Percentiles rank a stretch among this genome's conserved stretches.
Evolutionary conservation across 108 stramenopile genomes (phyloP).

Genomic region (Cyclotella atomus): DNA sequence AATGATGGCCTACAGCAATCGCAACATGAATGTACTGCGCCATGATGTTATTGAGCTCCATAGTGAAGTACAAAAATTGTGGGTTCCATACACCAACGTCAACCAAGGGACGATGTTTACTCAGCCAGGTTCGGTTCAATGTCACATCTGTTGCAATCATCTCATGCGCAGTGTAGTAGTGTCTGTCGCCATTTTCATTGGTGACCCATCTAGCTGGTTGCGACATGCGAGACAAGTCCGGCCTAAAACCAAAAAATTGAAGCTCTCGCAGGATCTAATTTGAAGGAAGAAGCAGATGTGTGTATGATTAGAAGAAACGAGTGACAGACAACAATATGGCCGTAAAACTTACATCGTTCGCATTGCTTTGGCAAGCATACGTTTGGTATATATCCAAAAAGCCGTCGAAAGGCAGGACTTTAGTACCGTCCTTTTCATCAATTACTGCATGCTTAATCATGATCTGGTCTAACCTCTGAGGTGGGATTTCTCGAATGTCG

Average conservation of each 20-base stretch:
- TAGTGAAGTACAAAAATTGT: constrained; percentile 33
- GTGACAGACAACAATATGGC: constrained; percentile 1
- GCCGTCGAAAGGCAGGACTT: constrained; percentile 77
- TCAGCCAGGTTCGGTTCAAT: constrained; percentile 22
- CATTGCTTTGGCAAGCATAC: constrained; percentile 57
- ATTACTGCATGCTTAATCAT: constrained; percentile 49
- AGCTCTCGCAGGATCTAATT: constrained; percentile 67
- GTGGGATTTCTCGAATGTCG: constrained; percentile 62
- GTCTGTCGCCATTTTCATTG: constrained; percentile 39
- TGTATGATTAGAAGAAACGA: background rate
- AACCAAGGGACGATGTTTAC: constrained; percentile 45
- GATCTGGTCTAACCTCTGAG: constrained; percentile 81
- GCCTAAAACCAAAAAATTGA: constrained; percentile 80
- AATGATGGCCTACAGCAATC: constrained; percentile 39
- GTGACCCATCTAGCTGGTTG: constrained; percentile 35
- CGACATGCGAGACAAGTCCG: constrained; percentile 72
- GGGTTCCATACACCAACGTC: constrained; percentile 50
- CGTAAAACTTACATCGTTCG: constrained; percentile 54
- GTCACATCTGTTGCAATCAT: constrained; percentile 75
- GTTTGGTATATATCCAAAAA: constrained; percentile 90
- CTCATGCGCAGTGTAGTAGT: constrained; percentile 45
- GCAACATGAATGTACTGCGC: constrained; percentile 73
- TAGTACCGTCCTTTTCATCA: constrained; percentile 43
- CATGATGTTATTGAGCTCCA: constrained; percentile 47
- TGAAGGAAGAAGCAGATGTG: constrained; percentile 1